Evolutionary conservation across 1,284 basidiomycete species (phyloP), one percentile per base, ranked within the genome.

Genomic region (Cerioporus squamosus): DNA sequence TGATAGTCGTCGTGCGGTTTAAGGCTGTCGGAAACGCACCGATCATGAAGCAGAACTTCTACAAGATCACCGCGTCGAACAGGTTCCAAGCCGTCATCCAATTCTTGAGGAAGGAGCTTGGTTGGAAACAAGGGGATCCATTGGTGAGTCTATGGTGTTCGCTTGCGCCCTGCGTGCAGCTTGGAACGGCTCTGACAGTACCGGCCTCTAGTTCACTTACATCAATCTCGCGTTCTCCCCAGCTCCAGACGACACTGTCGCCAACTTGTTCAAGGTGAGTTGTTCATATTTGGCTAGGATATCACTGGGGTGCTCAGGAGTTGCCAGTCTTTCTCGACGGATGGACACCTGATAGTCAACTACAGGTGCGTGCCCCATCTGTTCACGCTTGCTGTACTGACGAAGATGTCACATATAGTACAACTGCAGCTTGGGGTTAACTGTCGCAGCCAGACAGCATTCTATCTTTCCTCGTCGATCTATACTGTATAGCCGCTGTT

Each of bases 11-110:
- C 57, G 95, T 99, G 9, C 88, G 95, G 40, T 99, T 98, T 86
- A 98, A 97, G 72, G 95, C 96, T 1, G 94, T 97, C n/a, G 97
- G 97, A 44, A 96, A 96, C 66, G 96, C 96, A 0, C 97, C 97
- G 1, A 96, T 98, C 68, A 97, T 98, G 95, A 97, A 93, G 78
- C 93, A 97, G 78, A 98, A 98, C 77, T 93, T 97, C 72, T 98
- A 95, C 85, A 97, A 97, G 79, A 97, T 98, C 66, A 96, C 95
- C 0, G 93, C 95, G 5, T 91, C 91, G 47, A 97, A 98, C 74
- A 84, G 91, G 53, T 99, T 98, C 71, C 95, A 97, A 72, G 93
- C 95, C 1, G 97, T 98, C 55, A 96, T 97, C 49, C 90, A 94
- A 66, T 98, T 98, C 72, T 72, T 98, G 73, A 79, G 96, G 56